Percentiles rank a stretch among this genome's conserved stretches.
These are phyloP conservation scores for Tricholoma matsutake DNA, from an alignment of 768 basidiomycete species.

Conservation along the genomic window DNA sequence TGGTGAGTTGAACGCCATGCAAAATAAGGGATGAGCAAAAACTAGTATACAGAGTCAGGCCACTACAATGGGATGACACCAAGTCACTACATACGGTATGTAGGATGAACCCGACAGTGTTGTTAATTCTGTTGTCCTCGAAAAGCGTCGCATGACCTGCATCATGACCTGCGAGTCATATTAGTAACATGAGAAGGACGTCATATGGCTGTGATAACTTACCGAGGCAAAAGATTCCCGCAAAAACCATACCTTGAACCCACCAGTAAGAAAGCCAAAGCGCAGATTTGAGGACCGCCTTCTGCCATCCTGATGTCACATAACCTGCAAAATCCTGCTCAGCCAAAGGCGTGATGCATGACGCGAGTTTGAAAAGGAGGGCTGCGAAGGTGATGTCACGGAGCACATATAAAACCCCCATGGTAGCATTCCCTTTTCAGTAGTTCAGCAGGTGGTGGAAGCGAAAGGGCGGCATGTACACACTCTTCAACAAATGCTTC, in stretches of 20 bases:
- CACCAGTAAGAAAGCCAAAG: constrained; percentile 50
- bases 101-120: constrained; percentile 45
- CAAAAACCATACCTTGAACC: constrained; percentile 48
- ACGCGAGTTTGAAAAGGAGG: constrained; percentile 42
- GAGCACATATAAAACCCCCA: constrained; percentile 39
- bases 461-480: constrained; percentile 5
- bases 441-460: background rate
- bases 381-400: constrained; percentile 43
- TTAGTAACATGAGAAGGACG: background rate
- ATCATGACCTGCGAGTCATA: constrained; percentile 36
- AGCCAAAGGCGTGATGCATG: constrained; percentile 39
- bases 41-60: constrained; percentile 28
- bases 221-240: constrained; percentile 55
- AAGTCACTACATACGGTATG: constrained; percentile 36
- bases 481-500: constrained; percentile 46
- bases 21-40: constrained; percentile 55
- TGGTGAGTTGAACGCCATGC: constrained; percentile 70
- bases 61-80: background rate
- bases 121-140: constrained; percentile 33
- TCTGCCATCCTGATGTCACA: constrained; percentile 28
- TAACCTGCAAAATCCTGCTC: constrained; percentile 37
- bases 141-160: constrained; percentile 44
- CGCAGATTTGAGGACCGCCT: constrained; percentile 25
- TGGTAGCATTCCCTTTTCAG: constrained; percentile 32
- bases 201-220: constrained; percentile 2